A percentile compares a stretch with the other conserved stretches of the same genome.
Conservation (phyloP, 164 flowering plant species). For the Dillenia suffruticosa region DNA sequence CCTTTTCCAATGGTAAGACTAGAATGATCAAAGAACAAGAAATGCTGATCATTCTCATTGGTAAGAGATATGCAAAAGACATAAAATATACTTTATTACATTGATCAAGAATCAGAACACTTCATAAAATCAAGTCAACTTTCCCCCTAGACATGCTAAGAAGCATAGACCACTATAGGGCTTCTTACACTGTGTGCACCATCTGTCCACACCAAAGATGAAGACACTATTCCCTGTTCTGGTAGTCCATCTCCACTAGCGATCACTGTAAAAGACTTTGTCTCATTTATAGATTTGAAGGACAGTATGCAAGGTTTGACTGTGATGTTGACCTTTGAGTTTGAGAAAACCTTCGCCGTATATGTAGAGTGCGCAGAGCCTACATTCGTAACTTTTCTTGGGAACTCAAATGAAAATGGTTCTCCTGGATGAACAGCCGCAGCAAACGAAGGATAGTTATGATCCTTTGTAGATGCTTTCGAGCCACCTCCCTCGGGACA, state of each 20-base stretch:
- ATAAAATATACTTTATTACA: too few species aligned
- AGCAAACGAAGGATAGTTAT: conserved; percentile 20
- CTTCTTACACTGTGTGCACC: background rate
- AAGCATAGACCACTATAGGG: background rate
- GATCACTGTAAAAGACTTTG: conserved; percentile 1
- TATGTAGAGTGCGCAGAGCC: conserved; percentile 18
- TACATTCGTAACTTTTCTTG: conserved; percentile 24
- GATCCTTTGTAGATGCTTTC: background rate
- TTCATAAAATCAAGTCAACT: too few species aligned
- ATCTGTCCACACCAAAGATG: conserved; percentile 2
- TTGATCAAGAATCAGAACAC: too few species aligned
- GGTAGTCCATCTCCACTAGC: background rate
- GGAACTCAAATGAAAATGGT: conserved; percentile 2
- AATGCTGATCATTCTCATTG: too few species aligned
- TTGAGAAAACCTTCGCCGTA: background rate
- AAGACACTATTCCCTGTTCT: background rate
- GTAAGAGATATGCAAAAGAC: too few species aligned
- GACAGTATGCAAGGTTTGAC: conserved; percentile 2
- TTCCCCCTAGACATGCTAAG: too few species aligned
- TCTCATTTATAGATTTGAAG: conserved; percentile 6
- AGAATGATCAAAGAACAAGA: too few species aligned
- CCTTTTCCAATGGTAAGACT: too few species aligned
- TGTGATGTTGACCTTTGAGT: background rate
- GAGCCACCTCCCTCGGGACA: background rate
- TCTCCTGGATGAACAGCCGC: background rate